Conservation (phyloP, 208 protist species). For the Crithidia acanthocephali region DNA sequence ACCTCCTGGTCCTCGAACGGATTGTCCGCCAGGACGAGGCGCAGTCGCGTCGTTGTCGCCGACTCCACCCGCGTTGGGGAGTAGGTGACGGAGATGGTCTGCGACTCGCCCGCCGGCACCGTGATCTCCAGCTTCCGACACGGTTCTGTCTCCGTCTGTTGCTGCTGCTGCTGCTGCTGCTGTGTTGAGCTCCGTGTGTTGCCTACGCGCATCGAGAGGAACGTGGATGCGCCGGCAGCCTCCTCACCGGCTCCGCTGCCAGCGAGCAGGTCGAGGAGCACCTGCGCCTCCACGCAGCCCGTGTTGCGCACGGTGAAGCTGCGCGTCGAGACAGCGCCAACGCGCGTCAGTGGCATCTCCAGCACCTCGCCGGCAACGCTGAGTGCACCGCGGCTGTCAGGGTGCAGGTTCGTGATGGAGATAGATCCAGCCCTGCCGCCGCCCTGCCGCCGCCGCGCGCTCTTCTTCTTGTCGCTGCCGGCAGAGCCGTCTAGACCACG, state of each 20-base stretch:
- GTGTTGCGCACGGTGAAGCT: constrained; percentile 87
- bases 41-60: constrained; percentile 55
- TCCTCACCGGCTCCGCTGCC: background rate
- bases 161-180: constrained; percentile 34
- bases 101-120: constrained; percentile 54
- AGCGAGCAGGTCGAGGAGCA: constrained; percentile 65
- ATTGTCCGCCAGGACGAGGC: constrained; percentile 91
- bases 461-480: constrained; percentile 8
- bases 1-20: constrained; percentile 94
- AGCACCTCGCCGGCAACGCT: constrained; percentile 51
- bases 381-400: constrained; percentile 1
- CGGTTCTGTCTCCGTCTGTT: constrained; percentile 12
- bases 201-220: constrained; percentile 44
- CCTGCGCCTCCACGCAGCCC: constrained; percentile 80
- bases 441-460: background rate
- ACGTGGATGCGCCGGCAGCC: background rate
- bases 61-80: constrained; percentile 57
- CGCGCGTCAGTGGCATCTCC: constrained; percentile 78
- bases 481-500: background rate
- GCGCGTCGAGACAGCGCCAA: constrained; percentile 56
- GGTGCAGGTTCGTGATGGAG: background rate
- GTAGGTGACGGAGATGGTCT: constrained; percentile 68
- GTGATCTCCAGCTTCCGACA: constrained; percentile 43
- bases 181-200: constrained; percentile 11
- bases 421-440: background rate